Base-by-base conservation (phyloP, 305 asterid species). In the Striga hermonthica region DNA sequence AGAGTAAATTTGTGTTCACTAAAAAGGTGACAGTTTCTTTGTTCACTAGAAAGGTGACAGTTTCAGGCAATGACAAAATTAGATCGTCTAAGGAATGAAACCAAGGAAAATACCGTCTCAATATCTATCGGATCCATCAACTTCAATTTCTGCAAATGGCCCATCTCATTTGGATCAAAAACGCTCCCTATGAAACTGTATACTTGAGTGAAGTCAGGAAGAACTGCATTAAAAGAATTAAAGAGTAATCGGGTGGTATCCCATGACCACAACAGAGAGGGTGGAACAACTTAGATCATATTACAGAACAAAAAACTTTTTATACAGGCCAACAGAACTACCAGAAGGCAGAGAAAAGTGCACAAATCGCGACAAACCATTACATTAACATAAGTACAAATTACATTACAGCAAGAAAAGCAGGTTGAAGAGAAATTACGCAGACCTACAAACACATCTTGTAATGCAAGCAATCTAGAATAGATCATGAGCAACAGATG, bases 201-300 rank as follows among this genome's bases (percentile, higher is more conserved):
- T 14, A 92, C 97, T 81, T 84, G 89, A 72, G 85, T 84, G 73
- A 92, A 92, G 78, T 92, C 97, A 6, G 98, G 98, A 76, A 92
- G 80, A 66, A 87, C 97, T 92, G 91, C 91, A 83, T 53, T 34
- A 62, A 55, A 49, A 64, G 45, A 67, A 64, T 68, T 0, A 37
- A 47, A 45, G 22, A 64, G 53, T 60, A 71, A 65, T 58, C 16
- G 3, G 41, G 47, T n/a, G 57, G 80, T 59, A 55, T 40, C 4
- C n/a, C n/a, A 22, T 22, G 31, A 22, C 31, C 31, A 22, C 2
- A 22, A 22, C 31, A 40, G 36, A 38, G 41, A 56, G 37, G 63
- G 54, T n/a, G 10, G 47, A 22, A 57, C 1, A 49, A 56, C 41
- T 22, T 43, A 48, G 16, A 47, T 47, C 5, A 15, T 56, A 40